phyloP scores from a whole-genome alignment of 371 early-diverging fungal species.

The Thermomucor indicae-seudaticae region DNA sequence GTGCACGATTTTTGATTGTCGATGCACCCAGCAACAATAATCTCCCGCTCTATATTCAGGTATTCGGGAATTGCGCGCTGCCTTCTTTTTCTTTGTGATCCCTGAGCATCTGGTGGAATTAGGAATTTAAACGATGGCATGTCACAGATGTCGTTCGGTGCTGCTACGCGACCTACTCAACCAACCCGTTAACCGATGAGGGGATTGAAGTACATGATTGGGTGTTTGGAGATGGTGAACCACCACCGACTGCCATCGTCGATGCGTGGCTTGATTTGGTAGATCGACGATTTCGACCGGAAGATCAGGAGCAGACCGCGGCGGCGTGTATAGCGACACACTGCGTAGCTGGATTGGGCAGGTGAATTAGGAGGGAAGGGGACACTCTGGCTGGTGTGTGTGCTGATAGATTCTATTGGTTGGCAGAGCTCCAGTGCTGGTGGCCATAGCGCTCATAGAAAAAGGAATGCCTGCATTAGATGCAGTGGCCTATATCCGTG shows the following conservation, averaged over 20 bases:
- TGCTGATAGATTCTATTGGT: neutral
- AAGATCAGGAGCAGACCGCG: slow-evolving; percentile 3
- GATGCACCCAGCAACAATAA: slow-evolving; percentile 50
- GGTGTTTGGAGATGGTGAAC: slow-evolving; percentile 85
- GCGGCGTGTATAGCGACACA: slow-evolving; percentile 70
- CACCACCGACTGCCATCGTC: slow-evolving; percentile 73
- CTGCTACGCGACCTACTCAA: slow-evolving; percentile 88
- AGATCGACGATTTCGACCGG: slow-evolving; percentile 42
- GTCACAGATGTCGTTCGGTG: slow-evolving; percentile 87
- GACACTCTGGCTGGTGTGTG: neutral
- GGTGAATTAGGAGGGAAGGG: too few species aligned
- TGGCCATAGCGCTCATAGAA: slow-evolving; percentile 85
- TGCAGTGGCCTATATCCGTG: slow-evolving; percentile 77
- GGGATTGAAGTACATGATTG: slow-evolving; percentile 81
- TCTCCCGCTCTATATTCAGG: slow-evolving; percentile 41
- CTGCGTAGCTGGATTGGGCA: slow-evolving; percentile 86
- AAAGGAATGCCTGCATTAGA: slow-evolving; percentile 81
- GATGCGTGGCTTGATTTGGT: slow-evolving; percentile 78
- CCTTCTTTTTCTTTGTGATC: neutral
- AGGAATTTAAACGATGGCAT: slow-evolving; percentile 49
- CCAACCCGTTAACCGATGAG: slow-evolving; percentile 54
- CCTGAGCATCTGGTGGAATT: neutral
- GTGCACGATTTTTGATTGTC: slow-evolving; percentile 43
- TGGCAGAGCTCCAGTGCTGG: slow-evolving; percentile 65
- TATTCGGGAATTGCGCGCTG: slow-evolving; percentile 3